phyloP scores from a whole-genome alignment of 495 filamentous ascomycete genomes.

The Hypoxylon crocopeplum region DNA sequence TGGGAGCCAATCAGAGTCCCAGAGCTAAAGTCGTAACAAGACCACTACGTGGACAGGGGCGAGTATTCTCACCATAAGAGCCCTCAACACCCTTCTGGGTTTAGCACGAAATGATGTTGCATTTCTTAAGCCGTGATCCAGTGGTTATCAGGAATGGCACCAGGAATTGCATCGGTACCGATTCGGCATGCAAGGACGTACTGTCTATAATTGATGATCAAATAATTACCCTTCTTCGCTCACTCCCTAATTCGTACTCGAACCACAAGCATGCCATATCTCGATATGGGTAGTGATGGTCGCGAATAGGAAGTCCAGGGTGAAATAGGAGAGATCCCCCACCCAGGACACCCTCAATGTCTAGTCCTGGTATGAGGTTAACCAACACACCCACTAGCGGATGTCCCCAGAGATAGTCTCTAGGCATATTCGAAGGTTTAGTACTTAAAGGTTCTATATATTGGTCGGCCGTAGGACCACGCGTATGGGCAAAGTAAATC shows the following conservation, averaged over 20 bases:
- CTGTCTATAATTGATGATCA: background rate
- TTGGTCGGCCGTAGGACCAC: background rate
- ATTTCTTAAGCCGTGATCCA: slow-evolving; percentile 5
- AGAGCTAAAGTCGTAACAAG: too few relatives aligned
- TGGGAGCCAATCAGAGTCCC: too few relatives aligned
- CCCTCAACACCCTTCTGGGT: background rate
- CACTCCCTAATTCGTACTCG: background rate
- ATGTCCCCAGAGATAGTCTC: slow-evolving; percentile 28
- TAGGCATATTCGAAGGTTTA: background rate
- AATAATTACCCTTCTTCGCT: background rate
- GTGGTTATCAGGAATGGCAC: background rate
- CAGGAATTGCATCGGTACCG: slow-evolving; percentile 12
- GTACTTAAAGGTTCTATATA: slow-evolving; percentile 9
- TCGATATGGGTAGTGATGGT: background rate
- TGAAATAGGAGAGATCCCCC: too few relatives aligned
- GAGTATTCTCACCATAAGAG: too few relatives aligned
- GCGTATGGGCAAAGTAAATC: background rate
- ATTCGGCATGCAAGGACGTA: slow-evolving; percentile 13
- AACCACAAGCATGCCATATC: background rate
- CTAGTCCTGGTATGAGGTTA: background rate
- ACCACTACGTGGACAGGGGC: too few relatives aligned
- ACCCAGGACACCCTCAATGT: slow-evolving; percentile 3
- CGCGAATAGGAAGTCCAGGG: too few relatives aligned
- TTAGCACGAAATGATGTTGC: background rate
- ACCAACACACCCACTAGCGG: slow-evolving; percentile 12